Conservation (phyloP, 1,284 basidiomycete genomes). For the Cutaneotrichosporon cavernicola region DNA sequence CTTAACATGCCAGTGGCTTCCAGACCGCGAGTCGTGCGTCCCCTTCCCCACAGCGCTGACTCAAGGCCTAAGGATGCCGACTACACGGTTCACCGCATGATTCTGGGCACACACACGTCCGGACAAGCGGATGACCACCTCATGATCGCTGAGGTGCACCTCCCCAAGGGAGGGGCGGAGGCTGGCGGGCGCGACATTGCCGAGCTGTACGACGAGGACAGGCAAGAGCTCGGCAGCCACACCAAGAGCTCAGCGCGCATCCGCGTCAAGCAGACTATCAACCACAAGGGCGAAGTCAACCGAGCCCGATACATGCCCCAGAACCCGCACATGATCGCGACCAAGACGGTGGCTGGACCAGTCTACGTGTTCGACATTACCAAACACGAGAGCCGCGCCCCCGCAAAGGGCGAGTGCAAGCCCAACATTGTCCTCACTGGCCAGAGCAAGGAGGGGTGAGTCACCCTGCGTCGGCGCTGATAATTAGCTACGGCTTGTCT, state of each 20-base stretch:
- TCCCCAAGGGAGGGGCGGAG: slow-evolving; percentile 68
- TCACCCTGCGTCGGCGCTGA: slow-evolving; percentile 18
- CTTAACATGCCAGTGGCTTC: slow-evolving; percentile 98
- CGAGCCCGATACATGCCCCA: slow-evolving; percentile 98
- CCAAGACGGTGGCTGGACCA: slow-evolving; percentile 85
- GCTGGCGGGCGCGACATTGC: slow-evolving; percentile 66
- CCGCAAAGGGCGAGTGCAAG: slow-evolving; percentile 75
- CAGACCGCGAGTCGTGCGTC: slow-evolving; percentile 86
- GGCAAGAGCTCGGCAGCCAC: slow-evolving; percentile 56
- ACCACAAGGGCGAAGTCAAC: slow-evolving; percentile 95
- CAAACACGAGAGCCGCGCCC: slow-evolving; percentile 91
- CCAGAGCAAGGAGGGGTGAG: slow-evolving; percentile 88
- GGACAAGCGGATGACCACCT: slow-evolving; percentile 92
- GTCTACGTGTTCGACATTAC: slow-evolving; percentile 95
- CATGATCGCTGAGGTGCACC: slow-evolving; percentile 90
- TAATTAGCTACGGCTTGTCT: slow-evolving; percentile 77
- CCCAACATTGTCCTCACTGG: slow-evolving; percentile 89
- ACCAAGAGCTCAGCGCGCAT: slow-evolving; percentile 79
- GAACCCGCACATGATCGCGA: slow-evolving; percentile 95
- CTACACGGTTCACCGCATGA: slow-evolving; percentile 87
- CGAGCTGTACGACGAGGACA: slow-evolving; percentile 84
- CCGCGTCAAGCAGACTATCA: slow-evolving; percentile 89
- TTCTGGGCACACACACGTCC: slow-evolving; percentile 97
- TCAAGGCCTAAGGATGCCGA: slow-evolving; percentile 72
- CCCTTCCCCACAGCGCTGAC: slow-evolving; percentile 14